These are phyloP conservation scores for Yamadazyma blattariae DNA, from an alignment of 1,139 yeast genomes.

Conservation along the genomic window DNA sequence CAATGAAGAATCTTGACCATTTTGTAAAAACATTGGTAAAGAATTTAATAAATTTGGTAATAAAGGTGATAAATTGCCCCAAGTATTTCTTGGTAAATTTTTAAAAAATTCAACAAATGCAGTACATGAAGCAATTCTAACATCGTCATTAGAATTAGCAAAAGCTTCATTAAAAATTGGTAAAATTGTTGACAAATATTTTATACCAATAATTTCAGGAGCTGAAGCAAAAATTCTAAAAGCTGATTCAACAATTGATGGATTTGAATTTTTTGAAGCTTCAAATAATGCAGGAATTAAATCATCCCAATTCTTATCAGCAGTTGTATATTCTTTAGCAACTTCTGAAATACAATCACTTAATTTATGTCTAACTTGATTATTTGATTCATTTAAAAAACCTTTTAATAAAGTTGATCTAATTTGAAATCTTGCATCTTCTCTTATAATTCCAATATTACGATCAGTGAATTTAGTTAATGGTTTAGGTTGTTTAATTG, in stretches of 20 bases:
- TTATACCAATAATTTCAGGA: constrained; percentile 70
- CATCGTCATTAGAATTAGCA: constrained; percentile 73
- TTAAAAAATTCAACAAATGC: constrained; percentile 92
- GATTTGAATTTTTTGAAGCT: constrained; percentile 60
- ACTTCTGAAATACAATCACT: constrained; percentile 94
- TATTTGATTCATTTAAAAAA: constrained; percentile 59
- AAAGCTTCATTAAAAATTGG: constrained; percentile 80
- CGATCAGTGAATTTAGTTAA: constrained; percentile 65
- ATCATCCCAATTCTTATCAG: constrained; percentile 68
- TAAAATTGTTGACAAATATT: constrained; percentile 53
- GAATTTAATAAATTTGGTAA: constrained; percentile 84
- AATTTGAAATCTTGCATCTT: constrained; percentile 59
- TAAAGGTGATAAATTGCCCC: constrained; percentile 75
- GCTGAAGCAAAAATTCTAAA: constrained; percentile 85
- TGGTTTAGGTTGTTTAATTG: constrained; percentile 71
- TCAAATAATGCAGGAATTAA: constrained; percentile 71
- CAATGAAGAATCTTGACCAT: constrained; percentile 76
- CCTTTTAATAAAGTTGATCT: constrained; percentile 70
- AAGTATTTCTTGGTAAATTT: constrained; percentile 69
- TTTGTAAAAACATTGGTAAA: constrained; percentile 77
- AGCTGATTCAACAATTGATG: constrained; percentile 84
- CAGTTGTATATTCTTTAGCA: constrained; percentile 61
- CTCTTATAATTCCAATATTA: constrained; percentile 68
- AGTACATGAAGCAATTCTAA: constrained; percentile 85
- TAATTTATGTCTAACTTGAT: constrained; percentile 81